phyloP scores from a whole-genome alignment of 2,329 filamentous ascomycete species.

The Aspergillus terreus region DNA sequence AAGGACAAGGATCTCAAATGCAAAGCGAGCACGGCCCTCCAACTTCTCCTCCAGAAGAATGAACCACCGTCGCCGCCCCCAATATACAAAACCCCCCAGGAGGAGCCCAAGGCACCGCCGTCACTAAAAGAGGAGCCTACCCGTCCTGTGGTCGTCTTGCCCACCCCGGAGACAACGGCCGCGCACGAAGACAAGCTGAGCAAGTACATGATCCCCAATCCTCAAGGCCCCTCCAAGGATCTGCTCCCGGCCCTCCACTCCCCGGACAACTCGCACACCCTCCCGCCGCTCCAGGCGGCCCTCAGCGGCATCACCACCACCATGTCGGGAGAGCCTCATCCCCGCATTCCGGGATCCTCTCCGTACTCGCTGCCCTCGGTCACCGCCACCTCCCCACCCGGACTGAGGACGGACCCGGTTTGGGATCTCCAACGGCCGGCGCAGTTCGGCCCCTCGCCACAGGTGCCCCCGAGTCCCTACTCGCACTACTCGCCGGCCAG shows the following conservation, averaged over 20 bases:
- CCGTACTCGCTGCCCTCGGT: conserved; percentile 21
- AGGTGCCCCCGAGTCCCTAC: conserved; percentile 33
- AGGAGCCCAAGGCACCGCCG: too few species aligned
- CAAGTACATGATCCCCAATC: conserved; percentile 31
- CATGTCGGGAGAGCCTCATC: conserved; percentile 23
- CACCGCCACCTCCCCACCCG: conserved; percentile 22
- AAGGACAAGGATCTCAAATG: too few species aligned
- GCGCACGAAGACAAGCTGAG: conserved; percentile 17
- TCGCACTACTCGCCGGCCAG: conserved; percentile 38
- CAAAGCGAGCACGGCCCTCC: not conserved
- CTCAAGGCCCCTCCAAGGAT: conserved; percentile 26
- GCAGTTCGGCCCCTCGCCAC: conserved; percentile 24
- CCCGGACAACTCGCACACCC: conserved; percentile 14
- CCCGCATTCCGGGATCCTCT: conserved; percentile 22
- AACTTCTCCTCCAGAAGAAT: not conserved
- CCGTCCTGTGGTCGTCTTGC: not conserved
- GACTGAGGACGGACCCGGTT: conserved; percentile 22
- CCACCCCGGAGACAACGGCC: not conserved
- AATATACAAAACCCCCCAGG: too few species aligned
- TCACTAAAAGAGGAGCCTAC: not conserved
- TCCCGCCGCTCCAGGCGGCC: conserved; percentile 41
- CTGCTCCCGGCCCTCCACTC: conserved; percentile 39
- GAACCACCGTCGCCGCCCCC: not conserved
- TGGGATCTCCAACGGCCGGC: conserved; percentile 30
- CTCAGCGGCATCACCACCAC: conserved; percentile 21